Percentiles rank a stretch among this genome's conserved stretches.
Conservation (phyloP, 2,329 filamentous ascomycete genomes). For the Epichloe sibirici region DNA sequence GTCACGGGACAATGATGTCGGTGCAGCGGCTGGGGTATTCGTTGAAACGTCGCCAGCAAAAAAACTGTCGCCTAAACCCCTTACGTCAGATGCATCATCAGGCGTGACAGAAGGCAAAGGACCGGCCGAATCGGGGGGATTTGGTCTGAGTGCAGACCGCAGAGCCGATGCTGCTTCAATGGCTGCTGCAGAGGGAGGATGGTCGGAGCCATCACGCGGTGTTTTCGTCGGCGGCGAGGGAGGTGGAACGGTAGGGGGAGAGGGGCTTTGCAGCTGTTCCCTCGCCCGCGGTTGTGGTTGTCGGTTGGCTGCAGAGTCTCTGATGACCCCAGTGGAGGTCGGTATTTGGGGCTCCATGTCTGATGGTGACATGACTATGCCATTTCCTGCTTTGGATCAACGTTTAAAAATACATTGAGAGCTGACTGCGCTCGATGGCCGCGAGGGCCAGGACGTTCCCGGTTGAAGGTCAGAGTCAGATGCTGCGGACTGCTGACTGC, state of each 20-base stretch:
- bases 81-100: slow-evolving; percentile 33
- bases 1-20: slow-evolving; percentile 12
- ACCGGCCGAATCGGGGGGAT: slow-evolving; percentile 18
- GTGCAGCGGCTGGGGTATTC: not conserved
- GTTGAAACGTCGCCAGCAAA: slow-evolving; percentile 10
- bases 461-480: not conserved
- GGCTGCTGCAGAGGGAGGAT: not conserved
- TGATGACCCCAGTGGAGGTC: slow-evolving; percentile 18
- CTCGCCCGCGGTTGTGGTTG: slow-evolving; percentile 17
- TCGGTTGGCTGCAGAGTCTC: slow-evolving; percentile 21
- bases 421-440: not conserved
- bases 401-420: slow-evolving; percentile 20
- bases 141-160: slow-evolving; percentile 22
- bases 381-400: slow-evolving; percentile 28
- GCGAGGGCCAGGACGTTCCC: not conserved
- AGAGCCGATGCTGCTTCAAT: slow-evolving; percentile 21
- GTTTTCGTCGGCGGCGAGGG: slow-evolving; percentile 9
- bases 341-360: slow-evolving; percentile 31
- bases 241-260: slow-evolving; percentile 7
- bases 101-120: slow-evolving; percentile 56
- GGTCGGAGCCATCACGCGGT: not conserved
- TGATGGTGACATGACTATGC: slow-evolving; percentile 32
- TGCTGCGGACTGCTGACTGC: too few relatives aligned
- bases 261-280: slow-evolving; percentile 8
- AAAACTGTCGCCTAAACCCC: slow-evolving; percentile 14